Conservation (phyloP, 139 green algal genomes). For the Deuterostichococcus epilithicus region DNA sequence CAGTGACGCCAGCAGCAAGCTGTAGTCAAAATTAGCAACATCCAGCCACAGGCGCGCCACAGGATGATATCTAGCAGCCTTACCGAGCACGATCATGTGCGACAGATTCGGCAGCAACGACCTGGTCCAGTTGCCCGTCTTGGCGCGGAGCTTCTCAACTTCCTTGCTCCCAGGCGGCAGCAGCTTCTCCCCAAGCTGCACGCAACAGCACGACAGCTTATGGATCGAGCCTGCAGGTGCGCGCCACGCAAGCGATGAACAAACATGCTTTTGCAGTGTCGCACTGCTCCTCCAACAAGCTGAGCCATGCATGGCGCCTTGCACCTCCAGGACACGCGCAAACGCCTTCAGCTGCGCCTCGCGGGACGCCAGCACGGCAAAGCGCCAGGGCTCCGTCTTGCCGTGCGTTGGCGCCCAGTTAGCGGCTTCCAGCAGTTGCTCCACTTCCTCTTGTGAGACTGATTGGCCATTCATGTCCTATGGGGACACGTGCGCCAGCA, state of each 20-base stretch:
- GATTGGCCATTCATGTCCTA: not conserved
- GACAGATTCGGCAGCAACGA: not conserved
- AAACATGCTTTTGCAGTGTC: too few relatives aligned
- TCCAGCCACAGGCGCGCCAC: too few relatives aligned
- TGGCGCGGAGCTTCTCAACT: not conserved
- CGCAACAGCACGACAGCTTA: too few relatives aligned
- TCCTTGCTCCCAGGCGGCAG: not conserved
- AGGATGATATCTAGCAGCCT: not conserved
- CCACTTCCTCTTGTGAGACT: constrained; percentile 10
- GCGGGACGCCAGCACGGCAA: constrained; percentile 45
- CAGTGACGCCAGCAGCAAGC: too few relatives aligned
- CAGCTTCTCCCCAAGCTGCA: not conserved
- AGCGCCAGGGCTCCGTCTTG: constrained; percentile 59
- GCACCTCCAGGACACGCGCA: constrained; percentile 37
- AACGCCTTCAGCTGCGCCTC: constrained; percentile 26
- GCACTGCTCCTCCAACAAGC: too few relatives aligned
- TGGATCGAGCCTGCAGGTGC: too few relatives aligned
- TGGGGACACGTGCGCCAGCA: not conserved
- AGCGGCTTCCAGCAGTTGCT: constrained; percentile 37
- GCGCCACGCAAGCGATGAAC: too few relatives aligned
- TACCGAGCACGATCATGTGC: not conserved
- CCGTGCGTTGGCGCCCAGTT: constrained; percentile 66
- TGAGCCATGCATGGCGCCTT: too few relatives aligned
- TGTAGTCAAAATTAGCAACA: too few relatives aligned
- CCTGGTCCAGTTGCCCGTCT: not conserved